These are phyloP conservation scores for Penicillium olsonii DNA, from an alignment of 2,329 filamentous ascomycete species.

Conservation along the genomic window DNA sequence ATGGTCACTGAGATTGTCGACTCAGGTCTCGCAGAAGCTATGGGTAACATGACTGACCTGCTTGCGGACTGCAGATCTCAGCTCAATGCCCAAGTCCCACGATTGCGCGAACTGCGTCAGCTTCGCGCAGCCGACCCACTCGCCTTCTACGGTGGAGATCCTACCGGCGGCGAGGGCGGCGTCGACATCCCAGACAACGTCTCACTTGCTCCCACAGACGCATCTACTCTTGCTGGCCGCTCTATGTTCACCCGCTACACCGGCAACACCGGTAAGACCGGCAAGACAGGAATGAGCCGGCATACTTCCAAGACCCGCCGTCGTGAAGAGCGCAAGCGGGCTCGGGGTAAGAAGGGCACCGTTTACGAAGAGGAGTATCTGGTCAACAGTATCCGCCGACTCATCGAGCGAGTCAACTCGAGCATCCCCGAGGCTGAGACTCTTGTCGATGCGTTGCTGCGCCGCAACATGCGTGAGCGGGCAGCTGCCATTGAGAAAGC, in stretches of 20 bases:
- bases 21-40: conserved; percentile 74
- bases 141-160: conserved; percentile 82
- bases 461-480: conserved; percentile 83
- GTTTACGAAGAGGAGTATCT: conserved; percentile 99
- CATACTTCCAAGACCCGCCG: conserved; percentile 85
- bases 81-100: conserved; percentile 79
- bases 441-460: conserved; percentile 74
- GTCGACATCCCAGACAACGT: conserved; percentile 86
- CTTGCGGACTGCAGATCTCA: conserved; percentile 91
- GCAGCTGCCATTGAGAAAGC: conserved; percentile 75
- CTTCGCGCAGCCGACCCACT: conserved; percentile 84
- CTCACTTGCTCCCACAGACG: conserved; percentile 81
- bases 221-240: conserved; percentile 73
- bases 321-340: conserved; percentile 91
- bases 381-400: conserved; percentile 77
- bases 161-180: conserved; percentile 54
- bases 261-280: conserved; percentile 73
- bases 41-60: conserved; percentile 82
- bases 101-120: conserved; percentile 76
- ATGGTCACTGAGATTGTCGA: conserved; percentile 74
- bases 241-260: conserved; percentile 93
- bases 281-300: conserved; percentile 50
- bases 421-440: conserved; percentile 71
- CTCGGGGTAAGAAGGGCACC: conserved; percentile 90
- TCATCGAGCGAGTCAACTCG: conserved; percentile 79